Evolutionary conservation across 352 stramenopile genomes (phyloP).

Genomic region (Phytophthora litchii): DNA sequence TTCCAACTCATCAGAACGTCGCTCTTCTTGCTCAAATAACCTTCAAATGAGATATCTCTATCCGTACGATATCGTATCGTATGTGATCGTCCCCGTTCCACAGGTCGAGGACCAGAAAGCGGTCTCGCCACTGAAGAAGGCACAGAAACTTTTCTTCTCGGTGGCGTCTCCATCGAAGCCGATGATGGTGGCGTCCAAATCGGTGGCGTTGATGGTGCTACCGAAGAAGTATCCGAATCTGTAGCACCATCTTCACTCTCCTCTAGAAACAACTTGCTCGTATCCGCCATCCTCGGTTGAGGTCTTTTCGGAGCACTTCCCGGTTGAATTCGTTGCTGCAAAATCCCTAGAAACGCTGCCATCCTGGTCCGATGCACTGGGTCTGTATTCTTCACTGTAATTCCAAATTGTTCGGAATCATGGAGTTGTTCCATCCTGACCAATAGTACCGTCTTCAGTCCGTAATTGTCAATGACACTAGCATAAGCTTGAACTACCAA

Average conservation of each 20-base stretch:
- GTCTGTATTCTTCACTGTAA: conserved; percentile 75
- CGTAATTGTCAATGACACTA: conserved; percentile 48
- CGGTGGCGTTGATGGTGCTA: conserved; percentile 18
- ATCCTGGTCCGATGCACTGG: conserved; percentile 56
- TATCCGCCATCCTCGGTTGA: conserved; percentile 46
- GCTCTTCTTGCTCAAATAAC: conserved; percentile 86
- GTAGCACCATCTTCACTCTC: conserved; percentile 44
- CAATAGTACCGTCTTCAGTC: conserved; percentile 56
- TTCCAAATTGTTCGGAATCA: conserved; percentile 67
- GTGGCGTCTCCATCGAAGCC: conserved; percentile 19
- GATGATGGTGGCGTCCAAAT: conserved; percentile 18
- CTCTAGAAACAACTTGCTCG: conserved; percentile 59
- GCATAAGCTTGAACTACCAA: conserved; percentile 69
- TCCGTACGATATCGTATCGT: conserved; percentile 72
- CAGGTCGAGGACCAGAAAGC: conserved; percentile 7
- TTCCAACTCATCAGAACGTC: conserved; percentile 77
- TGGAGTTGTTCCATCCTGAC: conserved; percentile 72
- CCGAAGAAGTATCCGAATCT: conserved; percentile 35
- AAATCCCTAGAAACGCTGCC: conserved; percentile 51
- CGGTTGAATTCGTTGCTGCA: conserved; percentile 74
- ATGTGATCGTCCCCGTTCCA: conserved; percentile 55
- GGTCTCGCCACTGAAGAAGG: background rate
- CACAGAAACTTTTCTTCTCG: conserved; percentile 7
- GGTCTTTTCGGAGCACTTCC: conserved; percentile 46
- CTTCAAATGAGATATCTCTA: conserved; percentile 80